Base-by-base conservation (phyloP, 2,329 filamentous ascomycete species). In the Penicillium occitanis region DNA sequence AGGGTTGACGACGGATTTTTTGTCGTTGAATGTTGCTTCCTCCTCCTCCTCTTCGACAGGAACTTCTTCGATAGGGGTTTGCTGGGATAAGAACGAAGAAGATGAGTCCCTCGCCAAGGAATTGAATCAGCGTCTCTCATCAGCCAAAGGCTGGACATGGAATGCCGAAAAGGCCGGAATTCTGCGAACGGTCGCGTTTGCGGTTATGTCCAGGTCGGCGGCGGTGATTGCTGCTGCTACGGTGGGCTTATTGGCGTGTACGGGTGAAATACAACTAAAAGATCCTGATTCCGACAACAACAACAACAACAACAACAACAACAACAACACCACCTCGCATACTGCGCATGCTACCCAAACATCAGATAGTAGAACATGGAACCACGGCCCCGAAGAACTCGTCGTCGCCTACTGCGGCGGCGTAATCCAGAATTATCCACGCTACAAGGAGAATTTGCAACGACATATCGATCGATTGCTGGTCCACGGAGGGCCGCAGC, bases 391-490 rank as follows among this genome's bases (percentile, higher is more conserved):
- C 0, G 82, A 86, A 66, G 88, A 91, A 70, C 76, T 93, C 28
- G 87, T 90, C 1, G 89, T 93, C 28, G 91, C 90, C 0, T 92
- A 91, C 73, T 91, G 90, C 0, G 91, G 91, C 17, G 89, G 90
- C 19, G 91, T 90, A 72, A 93, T 93, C 64, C 86, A 87, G 14
- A 87, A 91, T 71, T 92, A 92, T 73, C 90, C 91, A 48, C 83
- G 89, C 70, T 92, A 91, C 75, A 80, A 91, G 42, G 77, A 80
- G 55, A 87, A 88, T 66, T 90, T 88, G 68, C 90, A 92, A 75
- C 70, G 77, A n/a, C 90, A 91, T 73, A 81, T 93, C 58, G 87
- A 91, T 67, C 74, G 77, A 5, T 73, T 85, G 14, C 73, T 84
- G 0, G 74, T 80, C 50, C 72, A 73, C 28, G 76, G 74, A 30